Conservation (phyloP, 1,139 yeast genomes). For the Hyphopichia wangnamkhiaoensis region DNA sequence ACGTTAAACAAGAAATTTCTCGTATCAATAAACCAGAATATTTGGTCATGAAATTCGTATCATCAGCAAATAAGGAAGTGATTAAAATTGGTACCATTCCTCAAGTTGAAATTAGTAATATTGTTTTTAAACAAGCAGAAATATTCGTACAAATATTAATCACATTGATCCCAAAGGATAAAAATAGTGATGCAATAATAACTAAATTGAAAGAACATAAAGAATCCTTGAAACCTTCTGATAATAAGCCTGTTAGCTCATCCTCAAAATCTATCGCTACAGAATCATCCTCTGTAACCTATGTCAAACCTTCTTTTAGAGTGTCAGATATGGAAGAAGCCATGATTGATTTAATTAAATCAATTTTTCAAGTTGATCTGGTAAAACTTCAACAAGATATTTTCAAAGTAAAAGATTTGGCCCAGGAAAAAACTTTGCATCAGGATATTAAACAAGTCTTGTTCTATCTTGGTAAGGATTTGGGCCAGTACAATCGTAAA, state of each 20-base stretch:
- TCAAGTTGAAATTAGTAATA: conserved; percentile 41
- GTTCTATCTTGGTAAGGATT: conserved; percentile 40
- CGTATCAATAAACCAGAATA: conserved; percentile 58
- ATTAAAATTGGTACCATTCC: conserved; percentile 48
- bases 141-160: conserved; percentile 59
- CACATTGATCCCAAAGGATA: conserved; percentile 45
- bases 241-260: conserved; percentile 7
- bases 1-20: conserved; percentile 36
- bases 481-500: conserved; percentile 39
- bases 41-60: conserved; percentile 63
- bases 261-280: conserved; percentile 11
- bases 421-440: conserved; percentile 45
- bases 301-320: conserved; percentile 48
- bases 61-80: conserved; percentile 65
- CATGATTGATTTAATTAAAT: conserved; percentile 35
- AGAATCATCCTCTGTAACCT: conserved; percentile 18
- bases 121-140: conserved; percentile 57
- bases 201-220: conserved; percentile 46
- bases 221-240: conserved; percentile 35
- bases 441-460: conserved; percentile 46
- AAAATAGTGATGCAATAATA: conserved; percentile 41
- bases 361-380: conserved; percentile 42
- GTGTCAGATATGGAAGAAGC: conserved; percentile 50
- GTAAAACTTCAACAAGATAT: conserved; percentile 53
- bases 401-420: conserved; percentile 38